Evolutionary conservation across 352 stramenopile genomes (phyloP).

Genomic region (Pythium coloratum): DNA sequence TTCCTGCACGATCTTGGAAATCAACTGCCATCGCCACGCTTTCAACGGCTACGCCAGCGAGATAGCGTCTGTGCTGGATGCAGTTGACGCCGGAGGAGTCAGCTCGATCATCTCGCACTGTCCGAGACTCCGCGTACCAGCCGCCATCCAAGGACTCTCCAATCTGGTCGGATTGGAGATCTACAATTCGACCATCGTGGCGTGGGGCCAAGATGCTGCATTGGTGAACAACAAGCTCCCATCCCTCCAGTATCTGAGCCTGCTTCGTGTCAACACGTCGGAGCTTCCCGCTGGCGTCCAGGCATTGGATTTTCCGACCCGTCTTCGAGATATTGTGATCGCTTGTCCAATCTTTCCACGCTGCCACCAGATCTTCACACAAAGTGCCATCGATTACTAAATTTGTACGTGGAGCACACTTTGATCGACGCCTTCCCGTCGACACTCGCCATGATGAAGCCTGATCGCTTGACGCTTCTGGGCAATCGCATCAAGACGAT

Average conservation of each 20-base stretch:
- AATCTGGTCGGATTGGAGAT: conserved; percentile 22
- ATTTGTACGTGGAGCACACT: conserved; percentile 18
- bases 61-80: conserved; percentile 8
- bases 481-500: conserved; percentile 18
- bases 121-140: conserved; percentile 14
- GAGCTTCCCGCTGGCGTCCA: conserved; percentile 11
- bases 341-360: conserved; percentile 14
- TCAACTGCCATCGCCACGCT: conserved; percentile 28
- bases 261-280: conserved; percentile 16
- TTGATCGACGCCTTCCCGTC: neutral
- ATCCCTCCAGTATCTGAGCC: conserved; percentile 9
- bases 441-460: conserved; percentile 13
- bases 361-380: conserved; percentile 19
- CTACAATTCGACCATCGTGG: conserved; percentile 18
- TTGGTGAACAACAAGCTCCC: conserved; percentile 3
- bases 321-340: conserved; percentile 22
- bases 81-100: conserved; percentile 8
- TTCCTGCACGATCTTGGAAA: conserved; percentile 28
- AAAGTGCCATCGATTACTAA: conserved; percentile 19
- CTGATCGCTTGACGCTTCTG: conserved; percentile 15
- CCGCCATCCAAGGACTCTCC: conserved; percentile 9
- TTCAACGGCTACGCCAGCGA: conserved; percentile 6
- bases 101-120: conserved; percentile 22
- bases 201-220: conserved; percentile 12
- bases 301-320: conserved; percentile 7